Evolutionary conservation across 2,329 filamentous ascomycete species (phyloP), one percentile per base, ranked within the genome.

Genomic region (Chrysoporthe cubensis): DNA sequence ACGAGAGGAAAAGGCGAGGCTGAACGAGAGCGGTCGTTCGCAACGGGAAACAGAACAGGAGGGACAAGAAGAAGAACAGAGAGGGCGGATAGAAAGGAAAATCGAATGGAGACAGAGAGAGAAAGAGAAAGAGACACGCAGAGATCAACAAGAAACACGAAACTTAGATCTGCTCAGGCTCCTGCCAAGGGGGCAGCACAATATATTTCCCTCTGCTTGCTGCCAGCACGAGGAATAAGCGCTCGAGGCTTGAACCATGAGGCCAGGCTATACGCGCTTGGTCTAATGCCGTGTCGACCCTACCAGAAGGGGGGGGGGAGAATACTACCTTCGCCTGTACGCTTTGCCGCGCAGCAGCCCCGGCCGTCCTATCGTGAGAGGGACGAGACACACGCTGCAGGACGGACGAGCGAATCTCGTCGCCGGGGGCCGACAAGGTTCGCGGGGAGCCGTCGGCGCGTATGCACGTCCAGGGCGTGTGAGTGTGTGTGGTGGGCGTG

Each of bases 141-240:
- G 43, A 54, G 32, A 14, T 59, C 32, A 48, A 18, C 7, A 58
- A 52, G 42, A 26, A 64, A 66, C 56, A 69, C 59, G 60, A 69
- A 67, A 66, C 64, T 54, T 37, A 32, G 42, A 66, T 26, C 32
- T 13, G 16, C 48, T 42, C 32, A 21, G 52, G 26, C 37, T 54
- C 44, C 37, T 62, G 42, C 60, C 59, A 8, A 43, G 6, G 46
- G 56, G 44, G 46, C 46, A 37, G 43, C 37, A 37, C 16, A 60
- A 56, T 42, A 48, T 18, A 52, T 66, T 21, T 21, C 44, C 50
- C 16, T 26, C 26, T 26, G 26, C 26, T 21, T 16, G 32, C 21
- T 34, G 50, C 46, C 56, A 57, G 11, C 8, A 52, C 26, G 43
- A 57, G 63, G 32, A 60, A 9, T 62, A 67, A 67, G 65, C 67